Conservation (phyloP, 768 basidiomycete genomes). For the Collybia mongolica region DNA sequence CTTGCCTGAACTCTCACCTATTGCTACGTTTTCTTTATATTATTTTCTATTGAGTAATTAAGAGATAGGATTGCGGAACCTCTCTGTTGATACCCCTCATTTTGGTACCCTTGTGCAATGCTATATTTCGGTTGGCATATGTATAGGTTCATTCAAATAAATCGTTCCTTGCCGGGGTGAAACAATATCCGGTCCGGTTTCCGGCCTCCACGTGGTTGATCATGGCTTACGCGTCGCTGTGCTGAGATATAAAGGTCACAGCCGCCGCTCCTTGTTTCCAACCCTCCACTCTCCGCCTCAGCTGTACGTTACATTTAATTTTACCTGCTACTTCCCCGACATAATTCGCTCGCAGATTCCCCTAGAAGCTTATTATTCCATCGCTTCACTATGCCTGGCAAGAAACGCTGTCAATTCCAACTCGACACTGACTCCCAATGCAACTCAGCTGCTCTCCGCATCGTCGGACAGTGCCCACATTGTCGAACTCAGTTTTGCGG, state of each 20-base stretch:
- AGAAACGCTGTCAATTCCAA: conserved; percentile 84
- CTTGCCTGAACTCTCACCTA: too few relatives aligned
- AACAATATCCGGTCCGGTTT: background rate
- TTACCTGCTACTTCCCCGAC: background rate
- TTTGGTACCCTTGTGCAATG: background rate
- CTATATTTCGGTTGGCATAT: background rate
- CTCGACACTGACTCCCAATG: conserved; percentile 53
- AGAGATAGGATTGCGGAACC: background rate
- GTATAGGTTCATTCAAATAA: too few relatives aligned
- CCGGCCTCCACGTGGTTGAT: conserved; percentile 16
- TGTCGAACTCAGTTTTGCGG: conserved; percentile 80
- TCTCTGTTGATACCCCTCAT: conserved; percentile 3
- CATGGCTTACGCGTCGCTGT: conserved; percentile 34
- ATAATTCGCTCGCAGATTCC: background rate
- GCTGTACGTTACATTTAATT: conserved; percentile 4
- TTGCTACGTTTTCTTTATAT: too few relatives aligned
- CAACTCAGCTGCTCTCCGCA: conserved; percentile 76
- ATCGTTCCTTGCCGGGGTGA: background rate
- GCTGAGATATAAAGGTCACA: conserved; percentile 13
- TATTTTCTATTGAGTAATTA: background rate
- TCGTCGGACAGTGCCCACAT: conserved; percentile 84
- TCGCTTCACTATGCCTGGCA: conserved; percentile 60
- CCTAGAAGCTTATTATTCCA: conserved; percentile 4
- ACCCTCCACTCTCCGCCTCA: conserved; percentile 4
- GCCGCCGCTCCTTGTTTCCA: conserved; percentile 6